Percentiles rank a stretch among this genome's conserved stretches.
phyloP scores from a whole-genome alignment of 129 eudicot genomes.

The Heracleum sosnowskyi region DNA sequence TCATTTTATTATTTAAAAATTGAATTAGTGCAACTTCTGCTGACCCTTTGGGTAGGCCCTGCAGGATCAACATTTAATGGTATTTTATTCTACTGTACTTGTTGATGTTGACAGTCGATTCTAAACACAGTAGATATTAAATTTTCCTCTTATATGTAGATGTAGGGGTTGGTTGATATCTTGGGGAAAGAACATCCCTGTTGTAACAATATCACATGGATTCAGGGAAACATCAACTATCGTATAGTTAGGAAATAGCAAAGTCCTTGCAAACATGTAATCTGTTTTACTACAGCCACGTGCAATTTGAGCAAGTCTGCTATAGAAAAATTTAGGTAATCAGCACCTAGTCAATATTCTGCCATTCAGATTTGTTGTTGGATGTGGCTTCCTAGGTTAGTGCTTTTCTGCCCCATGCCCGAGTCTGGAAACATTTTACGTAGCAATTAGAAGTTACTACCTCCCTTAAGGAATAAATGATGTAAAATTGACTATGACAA shows the following conservation, averaged over 20 bases:
- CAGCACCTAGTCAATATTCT: neutral
- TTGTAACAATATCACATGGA: neutral
- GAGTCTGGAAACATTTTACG: neutral
- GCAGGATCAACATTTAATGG: too few species aligned
- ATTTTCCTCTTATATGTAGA: neutral
- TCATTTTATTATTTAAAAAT: neutral
- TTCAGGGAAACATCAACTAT: neutral
- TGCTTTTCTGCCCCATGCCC: neutral
- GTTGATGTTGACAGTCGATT: neutral
- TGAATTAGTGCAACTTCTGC: neutral
- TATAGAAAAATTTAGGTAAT: neutral
- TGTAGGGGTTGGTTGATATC: neutral
- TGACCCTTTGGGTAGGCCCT: too few species aligned
- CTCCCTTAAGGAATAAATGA: neutral
- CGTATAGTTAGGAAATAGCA: neutral
- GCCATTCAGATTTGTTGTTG: too few species aligned
- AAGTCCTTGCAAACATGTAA: neutral
- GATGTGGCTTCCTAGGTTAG: neutral
- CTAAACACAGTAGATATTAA: neutral
- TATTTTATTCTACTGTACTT: neutral
- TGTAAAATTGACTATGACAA: too few species aligned
- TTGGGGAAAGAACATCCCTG: neutral
- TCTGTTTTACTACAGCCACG: neutral
- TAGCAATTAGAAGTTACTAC: neutral
- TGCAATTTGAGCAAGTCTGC: neutral